Base-by-base conservation (phyloP, 2,329 filamentous ascomycete species). In the Aspergillus pseudoterreus region DNA sequence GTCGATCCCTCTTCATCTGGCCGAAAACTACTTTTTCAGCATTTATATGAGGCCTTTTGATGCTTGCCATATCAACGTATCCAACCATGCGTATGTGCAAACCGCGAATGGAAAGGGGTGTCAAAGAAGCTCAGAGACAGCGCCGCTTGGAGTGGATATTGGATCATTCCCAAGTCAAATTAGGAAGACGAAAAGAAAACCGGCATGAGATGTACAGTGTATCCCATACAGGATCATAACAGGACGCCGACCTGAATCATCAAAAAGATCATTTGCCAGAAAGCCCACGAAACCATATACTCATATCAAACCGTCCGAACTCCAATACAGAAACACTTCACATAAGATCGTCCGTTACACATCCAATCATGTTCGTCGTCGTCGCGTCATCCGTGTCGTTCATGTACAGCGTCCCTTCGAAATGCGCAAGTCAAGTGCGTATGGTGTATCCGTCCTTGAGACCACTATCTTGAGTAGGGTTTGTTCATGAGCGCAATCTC, bases 401-500 rank as follows among this genome's bases (percentile, higher is more conserved):
- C 35, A 38, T 38, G 14, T 38, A n/a, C 12, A 38, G 14, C 35
- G 15, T 38, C n/a, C 12, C 15, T 38, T n/a, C 15, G 15, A 38
- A 38, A n/a, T n/a, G 35, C 15, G 35, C 14, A 17, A n/a, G 35
- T 11, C 35, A 38, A 38, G 10, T 17, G 14, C 8, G 15, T n/a
- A 38, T 38, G 30, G 17, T 42, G 11, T 42, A 42, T 19, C 39
- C 1, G 32, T 44, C 27, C 21, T 27, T 14, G 47, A n/a, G 35
- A 38, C 8, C 35, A 19, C 69, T 75, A 89, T 71, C 88, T 79
- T 15, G 89, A 86, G 72, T 97, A 97, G 14, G 94, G 94, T 63
- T 88, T 86, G 68, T 99, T 99, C 90, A 99, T 95, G 24, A 92
- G 78, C 4, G 94, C 92, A 59, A 99, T 92, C 72, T 97, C 92